These are phyloP conservation scores for Psilocybe subaeruginosa DNA, from an alignment of 768 basidiomycete genomes.

Conservation along the genomic window DNA sequence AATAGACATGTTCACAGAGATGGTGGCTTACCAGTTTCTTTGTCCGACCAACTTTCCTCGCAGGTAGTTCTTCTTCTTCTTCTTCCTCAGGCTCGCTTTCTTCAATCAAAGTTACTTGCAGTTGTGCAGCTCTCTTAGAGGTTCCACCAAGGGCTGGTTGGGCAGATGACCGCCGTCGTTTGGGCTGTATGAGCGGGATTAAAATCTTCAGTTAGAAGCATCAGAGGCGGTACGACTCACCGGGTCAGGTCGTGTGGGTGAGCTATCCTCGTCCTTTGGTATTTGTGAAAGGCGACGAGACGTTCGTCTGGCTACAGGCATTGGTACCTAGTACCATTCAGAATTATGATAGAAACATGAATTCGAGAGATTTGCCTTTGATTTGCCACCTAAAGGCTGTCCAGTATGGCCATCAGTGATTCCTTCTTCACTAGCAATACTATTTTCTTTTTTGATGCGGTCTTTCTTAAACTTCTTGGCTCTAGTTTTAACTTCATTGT, in stretches of 20 bases:
- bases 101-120: conserved; percentile 53
- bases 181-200: conserved; percentile 50
- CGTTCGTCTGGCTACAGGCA: conserved; percentile 31
- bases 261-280: conserved; percentile 48
- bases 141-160: conserved; percentile 69
- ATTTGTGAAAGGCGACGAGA: conserved; percentile 69
- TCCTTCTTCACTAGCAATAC: conserved; percentile 78
- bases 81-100: conserved; percentile 82
- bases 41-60: conserved; percentile 61
- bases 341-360: neutral
- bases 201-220: conserved; percentile 10
- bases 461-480: conserved; percentile 63
- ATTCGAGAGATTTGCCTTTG: conserved; percentile 40
- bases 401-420: conserved; percentile 86
- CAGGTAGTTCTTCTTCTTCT: conserved; percentile 54
- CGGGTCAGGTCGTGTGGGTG: conserved; percentile 51
- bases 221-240: conserved; percentile 39
- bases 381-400: conserved; percentile 50
- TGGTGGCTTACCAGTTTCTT: conserved; percentile 54
- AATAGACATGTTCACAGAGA: neutral
- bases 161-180: conserved; percentile 79
- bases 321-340: conserved; percentile 10
- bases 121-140: conserved; percentile 36
- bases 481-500: conserved; percentile 71
- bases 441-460: conserved; percentile 65